Base-by-base conservation (phyloP, 768 basidiomycete genomes). In the Rhizopogon sp. region DNA sequence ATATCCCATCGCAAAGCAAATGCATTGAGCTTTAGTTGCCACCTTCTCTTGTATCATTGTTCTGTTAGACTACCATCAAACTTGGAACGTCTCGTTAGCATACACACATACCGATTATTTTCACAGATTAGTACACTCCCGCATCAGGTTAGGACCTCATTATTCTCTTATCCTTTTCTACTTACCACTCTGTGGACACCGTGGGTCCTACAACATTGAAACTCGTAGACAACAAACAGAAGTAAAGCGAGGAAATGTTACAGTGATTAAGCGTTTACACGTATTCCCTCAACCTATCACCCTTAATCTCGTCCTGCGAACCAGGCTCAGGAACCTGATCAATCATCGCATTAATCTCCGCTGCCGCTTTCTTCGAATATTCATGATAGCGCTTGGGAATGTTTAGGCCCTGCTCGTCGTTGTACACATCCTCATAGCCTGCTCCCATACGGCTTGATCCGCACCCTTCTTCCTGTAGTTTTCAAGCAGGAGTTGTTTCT, bases 381-480 rank as follows among this genome's bases (percentile, higher is more conserved):
- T 86, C 84, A 74, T 99, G 96, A 70, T 97, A 99, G 41, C 84
- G 56, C 8, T 14, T 50, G 16, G 52, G 52, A 35, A 53, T 75
- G 35, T 49, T 49, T 49, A 98, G 67, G 31, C 82, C 85, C 16
- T 89, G 63, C 52, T 82, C 82, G 55, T 85, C 82, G 14, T 49
- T 49, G 69, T 84, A 99, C 57, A 98, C 66, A 45, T 70, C 73
- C 76, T 90, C 60, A 88, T 77, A 61, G 77, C 78, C 53, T 77
- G 79, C 56, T 78, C 78, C 55, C 78, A 70, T 11, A 59, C 75
- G 64, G 81, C 52, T 39, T 67, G 67, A 13, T 46, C 59, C 60
- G 65, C 62, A 66, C 70, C 66, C 61, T 86, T 87, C 44, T 72
- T 72, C 6, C 86, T 85, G 64, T 90, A 88, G 69, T 84, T 84